Evolutionary conservation across 768 basidiomycete genomes (phyloP).

Genomic region (Trametes coccinea): DNA sequence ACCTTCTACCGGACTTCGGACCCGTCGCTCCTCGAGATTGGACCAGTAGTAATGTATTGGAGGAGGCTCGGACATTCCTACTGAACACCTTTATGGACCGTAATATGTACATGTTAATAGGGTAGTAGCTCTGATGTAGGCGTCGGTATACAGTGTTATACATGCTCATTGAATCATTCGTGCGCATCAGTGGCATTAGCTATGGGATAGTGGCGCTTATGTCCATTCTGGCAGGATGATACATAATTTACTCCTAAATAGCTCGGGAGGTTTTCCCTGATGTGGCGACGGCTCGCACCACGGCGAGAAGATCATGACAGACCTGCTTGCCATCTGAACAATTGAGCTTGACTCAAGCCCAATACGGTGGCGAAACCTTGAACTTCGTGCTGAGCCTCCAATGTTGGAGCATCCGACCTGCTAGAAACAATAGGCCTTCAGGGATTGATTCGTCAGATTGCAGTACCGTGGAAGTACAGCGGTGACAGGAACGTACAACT

Average conservation of each 20-base stretch:
- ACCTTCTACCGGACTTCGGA: constrained; percentile 38
- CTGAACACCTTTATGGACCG: constrained; percentile 34
- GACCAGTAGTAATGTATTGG: constrained; percentile 34
- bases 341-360: no score
- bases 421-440: no score
- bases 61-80: constrained; percentile 31
- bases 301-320: no score
- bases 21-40: constrained; percentile 32
- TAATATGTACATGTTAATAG: constrained; percentile 38
- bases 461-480: no score
- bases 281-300: not conserved
- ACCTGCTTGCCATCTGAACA: no score
- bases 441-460: no score
- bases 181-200: not conserved
- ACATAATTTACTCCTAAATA: not conserved
- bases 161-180: not conserved
- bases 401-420: no score
- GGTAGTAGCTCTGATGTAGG: not conserved
- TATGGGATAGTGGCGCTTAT: not conserved
- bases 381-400: no score
- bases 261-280: constrained; percentile 7
- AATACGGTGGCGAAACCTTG: no score
- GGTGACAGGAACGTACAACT: no score
- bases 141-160: not conserved
- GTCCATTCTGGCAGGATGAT: not conserved